Base-by-base conservation (phyloP, 345 rosid genomes). In the Arabidopsis suecica region DNA sequence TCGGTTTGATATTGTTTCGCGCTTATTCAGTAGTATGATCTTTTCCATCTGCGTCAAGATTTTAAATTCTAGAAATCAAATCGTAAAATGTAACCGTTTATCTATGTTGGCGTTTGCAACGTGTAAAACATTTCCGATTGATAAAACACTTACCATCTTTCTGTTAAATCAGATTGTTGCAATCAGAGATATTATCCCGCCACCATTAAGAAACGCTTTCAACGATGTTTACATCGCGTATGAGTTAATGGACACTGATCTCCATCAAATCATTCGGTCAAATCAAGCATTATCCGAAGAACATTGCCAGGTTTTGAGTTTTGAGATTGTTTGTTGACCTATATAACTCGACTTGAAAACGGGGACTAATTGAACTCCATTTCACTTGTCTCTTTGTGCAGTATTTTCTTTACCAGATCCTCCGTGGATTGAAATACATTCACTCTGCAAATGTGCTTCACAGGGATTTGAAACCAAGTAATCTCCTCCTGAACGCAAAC, bases 401-500 rank as follows among this genome's bases (percentile, higher is more conserved):
- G 99, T 93, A 93, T 80, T 96, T 96, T 82, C 85, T 96, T 77
- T 96, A 96, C 84, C 98, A 96, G 83, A 91, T 96, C 45, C 91
- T 96, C 62, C 98, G 99, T 36, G 99, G 99, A 55, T 83, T 96
- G 76, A 96, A 96, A 68, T 96, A 96, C 81, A 96, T 96, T 74
- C 99, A 96, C 76, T 91, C 98, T 9, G 97, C 99, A 53, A 96
- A 89, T 82, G 97, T 96, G 68, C 91, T 96, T 76, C 99, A 96
- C 79, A 86, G 99, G 61, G 99, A 96, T 84, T 75, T 96, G 75
- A 93, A 96, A 79, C 99, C 98, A 37, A 89, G 98, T 89, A 96
- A 96, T 73, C 99, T 96, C 63, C 97, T 93, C 47, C 79, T 96
- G 36, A 96, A 93, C 64, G 98, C 98, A 55, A 93, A 96, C 78